Evolutionary conservation across 306 rosid species (phyloP).

Genomic region (Prunus persica): DNA sequence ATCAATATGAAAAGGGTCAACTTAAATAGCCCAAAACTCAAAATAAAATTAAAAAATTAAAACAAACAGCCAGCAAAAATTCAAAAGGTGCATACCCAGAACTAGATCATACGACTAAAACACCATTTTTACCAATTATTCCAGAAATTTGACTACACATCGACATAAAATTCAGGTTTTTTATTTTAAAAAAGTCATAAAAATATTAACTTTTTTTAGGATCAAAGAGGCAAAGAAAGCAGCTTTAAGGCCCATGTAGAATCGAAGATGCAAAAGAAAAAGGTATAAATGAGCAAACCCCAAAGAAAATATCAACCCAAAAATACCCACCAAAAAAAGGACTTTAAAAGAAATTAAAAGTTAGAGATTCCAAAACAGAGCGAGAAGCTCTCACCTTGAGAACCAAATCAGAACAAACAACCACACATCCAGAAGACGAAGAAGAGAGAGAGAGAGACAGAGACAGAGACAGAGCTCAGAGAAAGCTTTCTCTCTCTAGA

Average conservation of each 20-base stretch:
- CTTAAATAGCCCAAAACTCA: constrained; percentile 22
- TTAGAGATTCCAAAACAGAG: constrained; percentile 53
- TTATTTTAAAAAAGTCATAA: constrained; percentile 3
- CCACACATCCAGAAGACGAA: constrained; percentile 28
- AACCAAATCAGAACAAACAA: constrained; percentile 38
- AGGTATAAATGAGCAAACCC: constrained; percentile 6
- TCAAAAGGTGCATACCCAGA: constrained; percentile 22
- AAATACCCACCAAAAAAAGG: constrained; percentile 28
- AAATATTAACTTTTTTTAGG: constrained; percentile 30
- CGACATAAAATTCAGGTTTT: constrained; percentile 34
- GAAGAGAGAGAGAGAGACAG: constrained; percentile 7
- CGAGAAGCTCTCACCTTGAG: constrained; percentile 56
- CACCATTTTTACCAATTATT: constrained; percentile 25
- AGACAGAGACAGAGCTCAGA: constrained; percentile 35
- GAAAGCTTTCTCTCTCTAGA: constrained; percentile 56
- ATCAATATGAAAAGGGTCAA: constrained; percentile 23
- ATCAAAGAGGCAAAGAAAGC: constrained; percentile 53
- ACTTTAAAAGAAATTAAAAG: constrained; percentile 38
- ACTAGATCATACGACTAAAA: constrained; percentile 41
- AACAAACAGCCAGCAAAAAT: constrained; percentile 9
- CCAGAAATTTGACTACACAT: constrained; percentile 5
- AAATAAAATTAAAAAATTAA: constrained; percentile 9
- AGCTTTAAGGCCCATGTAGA: constrained; percentile 58
- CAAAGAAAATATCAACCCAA: constrained; percentile 22
- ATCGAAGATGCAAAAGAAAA: constrained; percentile 71